Percentiles rank a stretch among this genome's conserved stretches.
Evolutionary conservation across 176 grass and related monocot species (phyloP).

Genomic region (Avena eriantha): DNA sequence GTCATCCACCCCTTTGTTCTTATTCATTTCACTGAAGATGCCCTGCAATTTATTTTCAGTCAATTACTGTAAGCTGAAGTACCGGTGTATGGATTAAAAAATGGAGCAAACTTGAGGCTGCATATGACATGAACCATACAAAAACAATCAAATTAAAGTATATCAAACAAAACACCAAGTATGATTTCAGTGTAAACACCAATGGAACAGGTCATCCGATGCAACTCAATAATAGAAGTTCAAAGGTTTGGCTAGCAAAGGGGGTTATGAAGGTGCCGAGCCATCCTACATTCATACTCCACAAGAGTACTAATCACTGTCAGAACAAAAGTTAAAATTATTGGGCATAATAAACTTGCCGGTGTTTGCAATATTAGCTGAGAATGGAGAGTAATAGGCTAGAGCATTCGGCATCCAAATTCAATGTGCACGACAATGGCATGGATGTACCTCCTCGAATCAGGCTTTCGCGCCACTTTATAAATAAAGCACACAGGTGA

Average conservation of each 20-base stretch:
- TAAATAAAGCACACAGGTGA: too few species aligned
- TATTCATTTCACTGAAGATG: constrained; percentile 55
- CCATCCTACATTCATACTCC: background rate
- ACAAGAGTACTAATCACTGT: background rate
- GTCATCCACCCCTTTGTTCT: constrained; percentile 58
- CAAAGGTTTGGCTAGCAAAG: background rate
- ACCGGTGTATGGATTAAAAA: background rate
- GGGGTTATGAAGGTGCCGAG: background rate
- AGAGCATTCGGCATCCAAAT: background rate
- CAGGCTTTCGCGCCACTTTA: too few species aligned
- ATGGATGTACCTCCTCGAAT: background rate
- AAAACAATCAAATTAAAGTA: background rate
- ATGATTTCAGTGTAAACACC: background rate
- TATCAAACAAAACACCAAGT: background rate
- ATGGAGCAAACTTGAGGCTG: background rate
- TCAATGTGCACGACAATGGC: background rate
- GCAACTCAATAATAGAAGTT: background rate
- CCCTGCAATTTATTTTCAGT: background rate
- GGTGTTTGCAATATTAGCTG: background rate
- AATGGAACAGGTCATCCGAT: background rate
- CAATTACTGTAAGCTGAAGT: background rate
- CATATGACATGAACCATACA: background rate
- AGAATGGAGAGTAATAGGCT: background rate
- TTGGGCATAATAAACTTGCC: background rate
- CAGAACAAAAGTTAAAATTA: background rate